Base-by-base conservation (phyloP, 345 rosid species). In the Brassica rapa region DNA sequence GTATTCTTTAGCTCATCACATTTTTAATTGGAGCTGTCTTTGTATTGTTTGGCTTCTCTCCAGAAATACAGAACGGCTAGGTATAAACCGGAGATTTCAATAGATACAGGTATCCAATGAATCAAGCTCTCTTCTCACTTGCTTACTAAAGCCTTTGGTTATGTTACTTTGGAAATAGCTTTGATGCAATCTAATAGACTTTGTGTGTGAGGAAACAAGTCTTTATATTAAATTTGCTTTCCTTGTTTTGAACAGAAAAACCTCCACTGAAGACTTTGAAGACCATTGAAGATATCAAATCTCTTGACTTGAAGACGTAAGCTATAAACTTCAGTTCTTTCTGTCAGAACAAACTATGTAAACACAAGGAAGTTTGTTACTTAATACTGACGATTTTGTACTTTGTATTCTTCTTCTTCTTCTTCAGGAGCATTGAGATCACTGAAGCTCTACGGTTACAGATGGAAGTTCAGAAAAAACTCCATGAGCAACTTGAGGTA, bases 401-500 rank as follows among this genome's bases (percentile, higher is more conserved):
- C 21, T 4, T 57, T 21, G 10, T 19, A 19, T 19, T 19, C 10
- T 55, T 16, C 12, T 19, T 57, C 14, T 63, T 63, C 32, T 39
- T 70, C 37, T 49, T 23, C 60, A 81, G 83, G 77, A 81, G 83
- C 77, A 76, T 71, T 57, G 75, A 70, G 14, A 81, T 81, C 21
- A 89, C 94, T 16, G 97, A 91, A 88, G 94, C 98, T 43, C 81
- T 94, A 83, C 83, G 91, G 62, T 66, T 94, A 86, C 98, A 94
- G 84, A 86, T 94, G 93, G 90, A 91, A 84, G 97, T 94, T 79
- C 98, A 94, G 82, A 94, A 91, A 87, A 90, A 65, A 66, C 96
- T 94, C 70, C 98, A 94, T 39, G 98, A 91, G 83, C 98, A 94
- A 79, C 97, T 91, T 73, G 98, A 94, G 97, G 98, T 91, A 78